phyloP scores from a whole-genome alignment of 345 rosid species.

The Reutealis trisperma region DNA sequence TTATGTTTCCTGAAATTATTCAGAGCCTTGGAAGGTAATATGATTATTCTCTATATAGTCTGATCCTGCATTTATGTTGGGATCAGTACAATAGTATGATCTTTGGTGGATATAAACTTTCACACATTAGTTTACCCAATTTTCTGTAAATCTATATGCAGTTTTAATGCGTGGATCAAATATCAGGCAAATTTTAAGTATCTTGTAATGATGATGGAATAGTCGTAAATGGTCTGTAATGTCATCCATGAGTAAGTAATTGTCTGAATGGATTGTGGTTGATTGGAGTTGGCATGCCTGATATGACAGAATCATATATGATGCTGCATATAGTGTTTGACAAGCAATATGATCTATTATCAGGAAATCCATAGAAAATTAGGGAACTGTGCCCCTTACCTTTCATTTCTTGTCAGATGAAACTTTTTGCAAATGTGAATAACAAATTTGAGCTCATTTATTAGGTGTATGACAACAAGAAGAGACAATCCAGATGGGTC shows the following conservation, averaged over 20 bases:
- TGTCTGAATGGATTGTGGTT: background rate
- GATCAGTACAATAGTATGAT: background rate
- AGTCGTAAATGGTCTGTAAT: background rate
- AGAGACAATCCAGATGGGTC: conserved; percentile 94
- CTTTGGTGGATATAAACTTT: background rate
- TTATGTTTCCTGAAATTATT: conserved; percentile 73
- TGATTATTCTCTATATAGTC: conserved; percentile 16
- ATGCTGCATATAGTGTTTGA: conserved; percentile 8
- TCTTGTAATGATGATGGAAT: background rate
- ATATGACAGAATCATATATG: background rate
- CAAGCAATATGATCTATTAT: background rate
- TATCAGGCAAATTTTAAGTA: background rate
- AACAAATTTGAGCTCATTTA: conserved; percentile 20
- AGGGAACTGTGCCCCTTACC: background rate
- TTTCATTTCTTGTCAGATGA: background rate
- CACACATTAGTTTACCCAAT: background rate
- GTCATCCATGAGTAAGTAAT: background rate
- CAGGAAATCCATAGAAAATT: conserved; percentile 1
- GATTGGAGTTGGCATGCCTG: background rate
- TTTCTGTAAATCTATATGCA: background rate
- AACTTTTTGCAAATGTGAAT: conserved; percentile 6
- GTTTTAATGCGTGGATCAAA: background rate
- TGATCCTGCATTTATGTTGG: background rate
- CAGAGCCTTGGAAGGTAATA: conserved; percentile 87
- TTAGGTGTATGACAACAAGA: conserved; percentile 91